Evolutionary conservation across 495 filamentous ascomycete genomes (phyloP).

Genomic region (Gamarada debralockiae): DNA sequence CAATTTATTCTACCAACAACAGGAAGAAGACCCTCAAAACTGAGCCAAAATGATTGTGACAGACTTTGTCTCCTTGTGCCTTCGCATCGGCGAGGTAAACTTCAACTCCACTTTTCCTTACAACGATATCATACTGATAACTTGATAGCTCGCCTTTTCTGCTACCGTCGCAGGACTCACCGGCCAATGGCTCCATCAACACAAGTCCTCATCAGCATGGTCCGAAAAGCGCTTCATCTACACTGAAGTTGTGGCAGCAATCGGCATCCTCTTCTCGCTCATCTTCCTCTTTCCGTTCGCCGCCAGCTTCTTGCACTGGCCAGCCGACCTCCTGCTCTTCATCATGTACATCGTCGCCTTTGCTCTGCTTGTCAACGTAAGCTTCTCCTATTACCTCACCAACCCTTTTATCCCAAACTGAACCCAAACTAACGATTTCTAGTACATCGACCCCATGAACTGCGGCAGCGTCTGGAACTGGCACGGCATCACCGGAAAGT

Average conservation of each 20-base stretch:
- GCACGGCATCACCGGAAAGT: slow-evolving; percentile 34
- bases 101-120: neutral
- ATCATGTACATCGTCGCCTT: slow-evolving; percentile 52
- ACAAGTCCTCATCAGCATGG: slow-evolving; percentile 27
- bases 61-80: slow-evolving; percentile 44
- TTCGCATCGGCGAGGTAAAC: slow-evolving; percentile 34
- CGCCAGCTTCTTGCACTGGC: slow-evolving; percentile 31
- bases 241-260: slow-evolving; percentile 51
- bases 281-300: slow-evolving; percentile 55
- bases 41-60: slow-evolving; percentile 31
- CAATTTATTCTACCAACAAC: neutral
- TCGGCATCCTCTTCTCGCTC: slow-evolving; percentile 48
- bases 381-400: neutral
- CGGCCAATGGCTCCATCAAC: slow-evolving; percentile 45
- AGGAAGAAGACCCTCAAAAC: neutral
- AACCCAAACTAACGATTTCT: neutral
- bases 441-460: slow-evolving; percentile 35
- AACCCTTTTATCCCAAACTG: neutral
- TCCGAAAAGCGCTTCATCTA: slow-evolving; percentile 53
- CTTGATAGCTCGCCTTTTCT: slow-evolving; percentile 33
- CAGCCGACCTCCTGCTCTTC: slow-evolving; percentile 47
- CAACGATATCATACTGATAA: neutral
- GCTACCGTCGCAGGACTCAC: slow-evolving; percentile 53
- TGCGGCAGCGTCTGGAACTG: slow-evolving; percentile 51
- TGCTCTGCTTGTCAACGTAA: slow-evolving; percentile 45